Conservation (phyloP, 2,329 filamentous ascomycete species). For the Aspergillus ruber region DNA sequence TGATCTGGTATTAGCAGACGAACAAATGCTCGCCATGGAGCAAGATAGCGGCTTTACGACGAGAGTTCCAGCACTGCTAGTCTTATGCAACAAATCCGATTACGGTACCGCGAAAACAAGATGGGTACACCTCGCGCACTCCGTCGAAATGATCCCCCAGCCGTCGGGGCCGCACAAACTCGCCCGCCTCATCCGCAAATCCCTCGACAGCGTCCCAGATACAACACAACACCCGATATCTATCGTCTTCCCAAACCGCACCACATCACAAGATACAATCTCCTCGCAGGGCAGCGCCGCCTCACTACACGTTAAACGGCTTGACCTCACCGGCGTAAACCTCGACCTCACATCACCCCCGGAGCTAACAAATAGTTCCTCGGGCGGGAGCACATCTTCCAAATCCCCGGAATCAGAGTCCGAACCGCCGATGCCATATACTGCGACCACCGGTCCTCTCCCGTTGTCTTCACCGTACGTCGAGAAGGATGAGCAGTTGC, state of each 20-base stretch:
- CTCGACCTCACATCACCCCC: conserved; percentile 5
- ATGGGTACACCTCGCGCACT: conserved; percentile 24
- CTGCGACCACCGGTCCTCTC: conserved; percentile 2
- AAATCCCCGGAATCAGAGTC: neutral
- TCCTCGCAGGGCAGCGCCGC: neutral
- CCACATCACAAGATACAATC: neutral
- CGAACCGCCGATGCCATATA: conserved; percentile 3
- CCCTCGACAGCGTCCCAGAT: conserved; percentile 10
- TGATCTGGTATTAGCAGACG: conserved; percentile 32
- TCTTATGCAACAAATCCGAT: conserved; percentile 33
- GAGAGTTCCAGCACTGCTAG: conserved; percentile 27
- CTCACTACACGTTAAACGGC: neutral
- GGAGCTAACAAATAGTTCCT: neutral
- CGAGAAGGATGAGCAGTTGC: neutral
- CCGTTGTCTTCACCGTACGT: neutral
- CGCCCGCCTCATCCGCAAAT: conserved; percentile 29
- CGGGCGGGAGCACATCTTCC: neutral
- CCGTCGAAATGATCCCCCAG: conserved; percentile 33
- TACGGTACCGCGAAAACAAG: conserved; percentile 22
- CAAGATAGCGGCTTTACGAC: conserved; percentile 10
- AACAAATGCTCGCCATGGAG: conserved; percentile 19
- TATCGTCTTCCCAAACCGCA: neutral
- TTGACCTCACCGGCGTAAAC: neutral
- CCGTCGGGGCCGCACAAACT: conserved; percentile 38
- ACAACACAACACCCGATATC: neutral